Evolutionary conservation across 2,329 filamentous ascomycete species (phyloP).

Genomic region (Penicillium psychrosexuale): DNA sequence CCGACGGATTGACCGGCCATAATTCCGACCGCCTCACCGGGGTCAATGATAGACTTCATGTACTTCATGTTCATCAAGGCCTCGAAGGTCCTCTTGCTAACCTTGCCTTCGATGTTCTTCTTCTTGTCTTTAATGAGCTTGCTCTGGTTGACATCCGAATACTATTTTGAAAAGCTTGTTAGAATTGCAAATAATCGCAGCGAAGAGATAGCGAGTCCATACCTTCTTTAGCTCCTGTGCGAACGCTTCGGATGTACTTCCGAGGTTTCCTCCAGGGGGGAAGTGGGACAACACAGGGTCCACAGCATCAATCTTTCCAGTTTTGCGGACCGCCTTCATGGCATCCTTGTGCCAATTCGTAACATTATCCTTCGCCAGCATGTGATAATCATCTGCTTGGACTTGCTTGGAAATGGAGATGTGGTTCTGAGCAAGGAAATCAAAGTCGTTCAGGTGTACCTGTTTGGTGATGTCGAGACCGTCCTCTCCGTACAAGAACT

Average conservation of each 20-base stretch:
- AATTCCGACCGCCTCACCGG: conserved; percentile 94
- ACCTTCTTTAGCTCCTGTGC: conserved; percentile 64
- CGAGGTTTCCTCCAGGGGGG: conserved; percentile 73
- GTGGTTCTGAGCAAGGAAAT: conserved; percentile 84
- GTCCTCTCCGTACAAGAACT: conserved; percentile 96
- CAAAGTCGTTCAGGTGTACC: conserved; percentile 84
- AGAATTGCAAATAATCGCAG: conserved; percentile 8
- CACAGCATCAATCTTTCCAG: conserved; percentile 61
- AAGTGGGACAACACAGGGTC: conserved; percentile 74
- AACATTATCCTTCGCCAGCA: conserved; percentile 65
- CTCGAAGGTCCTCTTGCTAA: conserved; percentile 71
- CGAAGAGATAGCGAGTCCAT: conserved; percentile 19
- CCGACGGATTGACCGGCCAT: conserved; percentile 95
- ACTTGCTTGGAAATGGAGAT: conserved; percentile 75
- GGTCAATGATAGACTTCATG: conserved; percentile 84
- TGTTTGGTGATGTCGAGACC: conserved; percentile 92
- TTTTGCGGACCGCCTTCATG: conserved; percentile 78
- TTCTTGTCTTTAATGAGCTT: conserved; percentile 60
- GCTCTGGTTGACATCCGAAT: conserved; percentile 72
- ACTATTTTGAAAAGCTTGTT: conserved; percentile 45
- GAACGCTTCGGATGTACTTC: conserved; percentile 87
- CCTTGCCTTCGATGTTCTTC: conserved; percentile 42
- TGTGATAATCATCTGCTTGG: conserved; percentile 57
- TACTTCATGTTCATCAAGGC: conserved; percentile 89
- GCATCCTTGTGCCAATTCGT: conserved; percentile 59